phyloP scores from a whole-genome alignment of 2,329 filamentous ascomycete species.

The Pleomassaria siparia region DNA sequence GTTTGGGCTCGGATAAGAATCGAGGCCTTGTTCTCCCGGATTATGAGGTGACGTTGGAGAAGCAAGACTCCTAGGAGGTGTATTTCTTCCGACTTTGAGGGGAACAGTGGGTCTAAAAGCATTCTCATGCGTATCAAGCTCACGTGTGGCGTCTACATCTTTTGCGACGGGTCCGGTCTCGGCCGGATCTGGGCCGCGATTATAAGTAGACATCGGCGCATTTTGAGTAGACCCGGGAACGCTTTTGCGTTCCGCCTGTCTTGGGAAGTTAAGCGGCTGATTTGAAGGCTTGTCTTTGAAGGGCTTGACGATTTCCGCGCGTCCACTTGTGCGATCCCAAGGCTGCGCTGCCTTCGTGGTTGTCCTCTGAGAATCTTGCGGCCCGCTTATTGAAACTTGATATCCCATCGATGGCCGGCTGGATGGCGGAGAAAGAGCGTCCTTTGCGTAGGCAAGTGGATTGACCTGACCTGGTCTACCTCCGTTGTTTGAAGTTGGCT shows the following conservation, averaged over 20 bases:
- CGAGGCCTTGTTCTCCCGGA: constrained; percentile 20
- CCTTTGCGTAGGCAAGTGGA: constrained; percentile 47
- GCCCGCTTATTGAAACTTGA: constrained; percentile 34
- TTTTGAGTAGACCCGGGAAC: constrained; percentile 16
- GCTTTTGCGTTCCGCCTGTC: constrained; percentile 27
- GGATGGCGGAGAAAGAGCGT: constrained; percentile 13
- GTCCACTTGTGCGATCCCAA: constrained; percentile 75
- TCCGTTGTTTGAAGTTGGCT: constrained; percentile 57
- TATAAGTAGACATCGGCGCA: constrained; percentile 22
- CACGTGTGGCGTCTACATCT: constrained; percentile 13
- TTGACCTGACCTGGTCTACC: constrained; percentile 60
- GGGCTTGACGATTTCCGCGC: constrained; percentile 64
- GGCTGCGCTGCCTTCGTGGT: constrained; percentile 50
- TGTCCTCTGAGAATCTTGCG: constrained; percentile 22
- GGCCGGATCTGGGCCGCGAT: constrained; percentile 24
- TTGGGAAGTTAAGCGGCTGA: constrained; percentile 56
- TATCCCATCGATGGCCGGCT: constrained; percentile 29
- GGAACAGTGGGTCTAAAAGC: constrained; percentile 47
- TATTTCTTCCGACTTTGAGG: constrained; percentile 44
- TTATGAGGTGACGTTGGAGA: constrained; percentile 32
- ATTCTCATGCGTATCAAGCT: constrained; percentile 34
- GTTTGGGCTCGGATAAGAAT: constrained; percentile 32
- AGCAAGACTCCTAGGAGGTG: constrained; percentile 36
- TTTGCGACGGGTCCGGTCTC: constrained; percentile 35
- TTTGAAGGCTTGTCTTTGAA: constrained; percentile 62